phyloP scores from a whole-genome alignment of 345 rosid species.

The Rhodamnia rubescens region DNA sequence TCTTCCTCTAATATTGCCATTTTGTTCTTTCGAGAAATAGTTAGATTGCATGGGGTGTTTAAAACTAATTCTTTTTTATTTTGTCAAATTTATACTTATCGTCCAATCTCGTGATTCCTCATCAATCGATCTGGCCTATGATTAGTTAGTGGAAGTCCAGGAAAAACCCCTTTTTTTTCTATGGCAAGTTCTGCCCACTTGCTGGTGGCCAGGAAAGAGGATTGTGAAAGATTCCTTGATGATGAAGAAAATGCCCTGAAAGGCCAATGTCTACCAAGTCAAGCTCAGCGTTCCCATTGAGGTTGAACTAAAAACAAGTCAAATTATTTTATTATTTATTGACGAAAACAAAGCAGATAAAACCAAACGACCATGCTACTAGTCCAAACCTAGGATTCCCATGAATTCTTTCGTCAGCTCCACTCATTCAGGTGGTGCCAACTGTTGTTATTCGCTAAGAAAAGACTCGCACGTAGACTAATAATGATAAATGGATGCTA shows the following conservation, averaged over 20 bases:
- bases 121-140: background rate
- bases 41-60: background rate
- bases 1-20: no score
- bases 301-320: background rate
- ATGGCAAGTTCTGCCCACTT: background rate
- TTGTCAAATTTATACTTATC: background rate
- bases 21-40: no score
- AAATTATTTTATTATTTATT: background rate
- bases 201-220: background rate
- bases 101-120: background rate
- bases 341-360: background rate
- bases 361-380: background rate
- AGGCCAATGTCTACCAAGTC: background rate
- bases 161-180: background rate
- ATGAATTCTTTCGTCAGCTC: background rate
- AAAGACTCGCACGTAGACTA: no score
- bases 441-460: no score
- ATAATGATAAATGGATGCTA: no score
- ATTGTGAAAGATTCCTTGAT: background rate
- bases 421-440: background rate
- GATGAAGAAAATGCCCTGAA: background rate
- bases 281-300: background rate
- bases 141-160: background rate
- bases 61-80: background rate
- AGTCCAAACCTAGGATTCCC: background rate